Conservation (phyloP, 345 rosid genomes). For the Syzygium oleosum region DNA sequence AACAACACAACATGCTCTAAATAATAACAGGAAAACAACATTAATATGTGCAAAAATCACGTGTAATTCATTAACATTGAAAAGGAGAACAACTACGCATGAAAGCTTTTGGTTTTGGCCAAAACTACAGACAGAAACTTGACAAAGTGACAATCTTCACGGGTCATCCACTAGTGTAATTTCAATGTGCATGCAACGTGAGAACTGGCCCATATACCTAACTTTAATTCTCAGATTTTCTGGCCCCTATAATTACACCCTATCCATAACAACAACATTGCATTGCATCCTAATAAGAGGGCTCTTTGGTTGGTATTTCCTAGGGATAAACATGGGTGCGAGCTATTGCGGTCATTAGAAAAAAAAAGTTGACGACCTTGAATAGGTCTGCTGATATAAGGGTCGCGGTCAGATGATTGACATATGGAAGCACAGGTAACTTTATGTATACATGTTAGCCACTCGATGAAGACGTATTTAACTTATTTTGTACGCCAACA, state of each 20-base stretch:
- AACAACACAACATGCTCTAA: accelerated
- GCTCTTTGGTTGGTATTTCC: not conserved
- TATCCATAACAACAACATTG: not conserved
- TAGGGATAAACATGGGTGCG: not conserved
- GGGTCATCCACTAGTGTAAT: not conserved
- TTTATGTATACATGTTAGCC: not conserved
- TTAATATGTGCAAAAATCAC: not conserved
- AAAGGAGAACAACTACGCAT: not conserved
- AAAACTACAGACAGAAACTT: not conserved
- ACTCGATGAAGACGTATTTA: not conserved
- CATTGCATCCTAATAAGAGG: not conserved
- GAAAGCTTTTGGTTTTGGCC: not conserved
- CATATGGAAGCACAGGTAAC: not conserved
- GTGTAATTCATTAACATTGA: not conserved
- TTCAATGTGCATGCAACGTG: not conserved
- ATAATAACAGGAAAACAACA: not conserved
- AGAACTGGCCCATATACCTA: not conserved
- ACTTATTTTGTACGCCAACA: not conserved
- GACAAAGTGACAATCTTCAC: not conserved
- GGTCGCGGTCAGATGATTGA: not conserved
- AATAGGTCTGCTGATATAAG: not conserved
- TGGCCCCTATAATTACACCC: not conserved
- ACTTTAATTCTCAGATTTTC: not conserved
- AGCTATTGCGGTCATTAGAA: not conserved
- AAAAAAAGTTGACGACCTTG: not conserved